Conservation (phyloP, 1,139 yeast genomes). For the Nakaseomyces glabratus region DNA sequence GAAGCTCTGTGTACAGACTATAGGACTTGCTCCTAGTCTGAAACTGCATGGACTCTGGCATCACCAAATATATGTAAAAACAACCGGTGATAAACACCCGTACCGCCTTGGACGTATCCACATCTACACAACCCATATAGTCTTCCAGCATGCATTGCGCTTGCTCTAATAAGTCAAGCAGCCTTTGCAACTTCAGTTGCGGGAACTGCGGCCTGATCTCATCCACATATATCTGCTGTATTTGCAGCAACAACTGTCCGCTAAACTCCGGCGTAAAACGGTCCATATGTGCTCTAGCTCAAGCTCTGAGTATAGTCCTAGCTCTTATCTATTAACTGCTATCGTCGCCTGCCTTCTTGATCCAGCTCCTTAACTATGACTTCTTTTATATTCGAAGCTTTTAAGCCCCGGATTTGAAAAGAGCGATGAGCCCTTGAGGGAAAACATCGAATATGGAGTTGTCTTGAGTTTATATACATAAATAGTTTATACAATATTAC, state of each 20-base stretch:
- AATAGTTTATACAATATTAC: too few species aligned
- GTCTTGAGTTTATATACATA: too few species aligned
- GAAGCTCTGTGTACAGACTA: constrained; percentile 31
- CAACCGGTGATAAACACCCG: constrained; percentile 32
- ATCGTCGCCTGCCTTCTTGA: background rate
- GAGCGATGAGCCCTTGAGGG: too few species aligned
- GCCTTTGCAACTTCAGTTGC: constrained; percentile 27
- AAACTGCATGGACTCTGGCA: constrained; percentile 35
- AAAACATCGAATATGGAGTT: too few species aligned
- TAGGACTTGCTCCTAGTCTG: constrained; percentile 34
- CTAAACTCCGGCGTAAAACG: constrained; percentile 34
- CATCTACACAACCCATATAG: constrained; percentile 20
- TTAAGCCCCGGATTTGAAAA: too few species aligned
- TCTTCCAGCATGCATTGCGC: constrained; percentile 27
- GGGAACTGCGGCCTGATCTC: constrained; percentile 26
- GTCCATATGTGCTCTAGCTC: constrained; percentile 3
- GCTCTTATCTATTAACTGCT: background rate
- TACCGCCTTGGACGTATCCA: constrained; percentile 22
- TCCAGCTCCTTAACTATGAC: background rate
- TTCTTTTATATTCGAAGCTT: too few species aligned
- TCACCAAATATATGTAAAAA: constrained; percentile 31
- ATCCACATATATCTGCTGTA: constrained; percentile 27
- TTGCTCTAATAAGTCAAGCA: constrained; percentile 30
- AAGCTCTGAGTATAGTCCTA: background rate
- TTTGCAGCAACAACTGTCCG: constrained; percentile 27